Evolutionary conservation across 163 green algal species (phyloP).

Genomic region (Trebouxia gelatinosa): DNA sequence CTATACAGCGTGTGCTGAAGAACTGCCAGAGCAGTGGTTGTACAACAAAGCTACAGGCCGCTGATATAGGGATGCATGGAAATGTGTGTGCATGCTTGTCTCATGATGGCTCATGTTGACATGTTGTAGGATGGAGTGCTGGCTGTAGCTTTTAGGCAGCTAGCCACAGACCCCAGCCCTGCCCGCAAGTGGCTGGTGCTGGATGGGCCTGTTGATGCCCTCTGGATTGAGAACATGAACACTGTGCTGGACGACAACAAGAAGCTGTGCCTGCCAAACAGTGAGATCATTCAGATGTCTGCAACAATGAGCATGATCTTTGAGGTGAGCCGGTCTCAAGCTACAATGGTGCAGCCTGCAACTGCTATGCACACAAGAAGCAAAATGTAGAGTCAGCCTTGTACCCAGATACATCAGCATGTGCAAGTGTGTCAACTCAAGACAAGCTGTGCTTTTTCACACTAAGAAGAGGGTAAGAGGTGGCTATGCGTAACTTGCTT

Average conservation of each 20-base stretch:
- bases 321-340: constrained; percentile 55
- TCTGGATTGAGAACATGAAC: constrained; percentile 86
- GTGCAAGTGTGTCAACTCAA: too few species aligned
- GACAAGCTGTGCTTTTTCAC: too few species aligned
- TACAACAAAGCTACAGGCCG: not conserved
- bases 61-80: too few species aligned
- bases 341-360: not conserved
- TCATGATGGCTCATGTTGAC: not conserved
- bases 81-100: not conserved
- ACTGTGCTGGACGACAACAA: constrained; percentile 84
- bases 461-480: too few species aligned
- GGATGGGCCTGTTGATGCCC: constrained; percentile 81
- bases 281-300: constrained; percentile 83
- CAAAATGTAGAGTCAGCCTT: not conserved
- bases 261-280: constrained; percentile 81
- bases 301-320: constrained; percentile 85
- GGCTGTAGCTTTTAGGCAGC: constrained; percentile 66
- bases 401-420: too few species aligned
- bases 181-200: constrained; percentile 75
- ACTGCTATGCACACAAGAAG: not conserved
- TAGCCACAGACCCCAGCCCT: constrained; percentile 39
- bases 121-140: constrained; percentile 67
- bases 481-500: too few species aligned
- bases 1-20: not conserved
- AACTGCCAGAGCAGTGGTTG: not conserved